Conservation (phyloP, 257 asterid species). For the Salvia rosmarinus region DNA sequence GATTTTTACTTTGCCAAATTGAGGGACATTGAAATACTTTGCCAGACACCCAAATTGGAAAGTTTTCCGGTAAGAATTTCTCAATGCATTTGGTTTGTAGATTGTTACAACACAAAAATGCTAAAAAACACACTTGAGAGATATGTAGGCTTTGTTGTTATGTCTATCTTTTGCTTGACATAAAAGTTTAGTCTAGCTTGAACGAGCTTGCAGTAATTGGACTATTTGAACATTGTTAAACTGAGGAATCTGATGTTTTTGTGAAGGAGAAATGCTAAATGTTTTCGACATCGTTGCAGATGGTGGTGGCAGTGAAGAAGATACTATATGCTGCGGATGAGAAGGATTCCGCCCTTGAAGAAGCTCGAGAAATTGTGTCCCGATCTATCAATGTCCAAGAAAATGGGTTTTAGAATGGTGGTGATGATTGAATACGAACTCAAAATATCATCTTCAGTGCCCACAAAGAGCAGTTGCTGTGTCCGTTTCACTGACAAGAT, state of each 20-base stretch:
- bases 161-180: no score
- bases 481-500: no score
- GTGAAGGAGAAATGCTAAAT: no score
- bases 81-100: neutral
- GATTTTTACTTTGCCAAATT: slow-evolving; percentile 88
- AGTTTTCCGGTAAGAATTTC: slow-evolving; percentile 53
- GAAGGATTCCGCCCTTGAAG: slow-evolving; percentile 63
- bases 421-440: slow-evolving; percentile 30
- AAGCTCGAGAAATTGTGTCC: slow-evolving; percentile 69
- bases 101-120: neutral
- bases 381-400: slow-evolving; percentile 38
- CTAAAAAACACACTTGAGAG: no score
- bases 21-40: slow-evolving; percentile 79
- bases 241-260: no score
- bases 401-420: slow-evolving; percentile 19
- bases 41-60: slow-evolving; percentile 67
- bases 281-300: slow-evolving; percentile 46
- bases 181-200: no score
- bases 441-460: neutral
- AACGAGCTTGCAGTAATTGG: no score
- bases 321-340: slow-evolving; percentile 80
- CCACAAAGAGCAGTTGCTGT: no score
- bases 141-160: no score
- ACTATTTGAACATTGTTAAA: no score
- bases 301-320: slow-evolving; percentile 69